Evolutionary conservation across 169 alveolate genomes (phyloP).

Genomic region (Sarcocystis neurona): DNA sequence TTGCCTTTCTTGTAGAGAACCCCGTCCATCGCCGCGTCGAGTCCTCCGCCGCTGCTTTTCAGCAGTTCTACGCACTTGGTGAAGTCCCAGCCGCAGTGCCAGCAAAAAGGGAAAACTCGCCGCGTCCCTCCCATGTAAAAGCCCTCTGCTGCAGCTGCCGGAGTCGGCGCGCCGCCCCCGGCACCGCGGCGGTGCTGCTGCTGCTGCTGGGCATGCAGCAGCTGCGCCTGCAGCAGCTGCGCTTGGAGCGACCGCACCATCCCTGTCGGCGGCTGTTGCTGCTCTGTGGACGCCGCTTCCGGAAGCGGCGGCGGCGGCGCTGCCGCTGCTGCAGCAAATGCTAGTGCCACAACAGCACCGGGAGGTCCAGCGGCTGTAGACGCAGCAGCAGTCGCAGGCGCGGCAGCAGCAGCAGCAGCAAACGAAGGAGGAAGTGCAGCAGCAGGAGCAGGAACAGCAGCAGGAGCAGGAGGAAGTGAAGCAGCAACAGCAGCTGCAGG

Average conservation of each 20-base stretch:
- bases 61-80: slow-evolving; percentile 66
- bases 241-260: not conserved
- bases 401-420: not conserved
- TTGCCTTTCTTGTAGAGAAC: slow-evolving; percentile 82
- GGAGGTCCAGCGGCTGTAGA: too few relatives aligned
- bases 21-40: slow-evolving; percentile 78
- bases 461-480: too few relatives aligned
- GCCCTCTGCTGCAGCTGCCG: slow-evolving; percentile 19
- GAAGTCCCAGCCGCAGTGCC: slow-evolving; percentile 73
- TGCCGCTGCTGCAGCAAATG: slow-evolving; percentile 16
- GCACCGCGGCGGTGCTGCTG: slow-evolving; percentile 29
- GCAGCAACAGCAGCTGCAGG: slow-evolving; percentile 26
- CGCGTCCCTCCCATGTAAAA: not conserved
- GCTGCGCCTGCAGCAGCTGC: slow-evolving; percentile 44
- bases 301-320: slow-evolving; percentile 24
- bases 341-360: not conserved
- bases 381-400: not conserved
- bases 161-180: slow-evolving; percentile 26
- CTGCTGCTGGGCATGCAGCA: slow-evolving; percentile 30
- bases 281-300: slow-evolving; percentile 1
- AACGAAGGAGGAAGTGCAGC: too few relatives aligned
- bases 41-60: slow-evolving; percentile 16
- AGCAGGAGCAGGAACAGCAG: too few relatives aligned
- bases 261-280: slow-evolving; percentile 22
- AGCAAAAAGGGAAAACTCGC: slow-evolving; percentile 58